Evolutionary conservation across 2,329 filamentous ascomycete species (phyloP), one percentile per base, ranked within the genome.

Genomic region (Sporothrix schenckii): DNA sequence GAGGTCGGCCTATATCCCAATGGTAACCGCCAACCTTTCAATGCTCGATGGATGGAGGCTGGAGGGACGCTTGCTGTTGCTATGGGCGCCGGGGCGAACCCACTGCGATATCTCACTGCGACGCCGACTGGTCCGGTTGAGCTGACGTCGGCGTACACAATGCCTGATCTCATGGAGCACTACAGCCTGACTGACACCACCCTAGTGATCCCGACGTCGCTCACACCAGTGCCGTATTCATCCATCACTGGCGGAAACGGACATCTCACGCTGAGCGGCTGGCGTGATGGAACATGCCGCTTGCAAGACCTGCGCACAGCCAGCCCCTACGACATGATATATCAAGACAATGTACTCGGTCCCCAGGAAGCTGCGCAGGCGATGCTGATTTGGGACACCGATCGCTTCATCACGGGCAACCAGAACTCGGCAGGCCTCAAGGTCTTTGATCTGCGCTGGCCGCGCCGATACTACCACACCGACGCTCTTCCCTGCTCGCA

Each of bases 401-500:
- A 86, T 65, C 80, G 83, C 14, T 88, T 88, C 71, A 75, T 87
- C 4, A 81, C 81, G 0, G 85, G 85, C 3, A 83, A 81, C 73
- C 82, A 81, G 49, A 78, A 78, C 19, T 78, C 79, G 4, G 77
- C 81, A 0, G 78, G 80, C 11, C 72, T 88, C 69, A 83, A 84
- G 68, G 76, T 87, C 44, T 87, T 87, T 71, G 86, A 88, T 78
- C 85, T 86, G 69, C 84, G 86, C 13, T 84, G 82, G 78, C 76
- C 81, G 0, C 83, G 78, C 72, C 73, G 77, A 2, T 87, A 87
- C 73, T 77, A 82, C 69, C 82, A 87, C 77, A 83, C 83, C 2
- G 78, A 80, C 3, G 82, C 80, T 4, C 78, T 86, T 13, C 79
- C 84, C 0, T 88, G 86, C 74, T 79, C 80, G 6, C 71, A 68